A percentile compares a stretch with the other conserved stretches of the same genome.
These are phyloP conservation scores for Thermothelomyces thermophilus DNA, from an alignment of 2,329 filamentous ascomycete species.

Conservation along the genomic window DNA sequence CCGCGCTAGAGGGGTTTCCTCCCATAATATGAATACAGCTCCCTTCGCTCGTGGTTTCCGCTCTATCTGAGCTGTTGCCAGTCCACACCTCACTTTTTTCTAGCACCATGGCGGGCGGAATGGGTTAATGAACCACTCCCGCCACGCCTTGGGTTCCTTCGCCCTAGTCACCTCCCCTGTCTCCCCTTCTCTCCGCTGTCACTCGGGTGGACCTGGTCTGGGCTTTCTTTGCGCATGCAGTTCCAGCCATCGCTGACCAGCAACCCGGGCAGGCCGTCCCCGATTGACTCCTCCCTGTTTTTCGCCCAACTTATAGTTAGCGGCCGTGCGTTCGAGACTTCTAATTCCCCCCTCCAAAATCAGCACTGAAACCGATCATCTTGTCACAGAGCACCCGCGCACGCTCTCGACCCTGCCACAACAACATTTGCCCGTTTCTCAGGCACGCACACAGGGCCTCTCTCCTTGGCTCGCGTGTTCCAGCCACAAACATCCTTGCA, in stretches of 20 bases:
- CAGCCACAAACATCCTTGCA: slow-evolving; percentile 8
- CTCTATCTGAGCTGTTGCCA: neutral
- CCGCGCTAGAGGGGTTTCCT: slow-evolving; percentile 1
- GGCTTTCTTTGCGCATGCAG: slow-evolving; percentile 14
- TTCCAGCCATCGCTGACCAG: slow-evolving; percentile 16
- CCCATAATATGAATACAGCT: slow-evolving; percentile 13
- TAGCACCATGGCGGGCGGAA: slow-evolving; percentile 16
- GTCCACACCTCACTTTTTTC: slow-evolving; percentile 8
- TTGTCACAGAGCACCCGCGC: neutral
- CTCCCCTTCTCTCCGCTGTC: slow-evolving; percentile 6
- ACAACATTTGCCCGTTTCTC: neutral
- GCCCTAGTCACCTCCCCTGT: slow-evolving; percentile 13
- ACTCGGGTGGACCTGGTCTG: slow-evolving; percentile 17
- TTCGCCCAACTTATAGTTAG: slow-evolving; percentile 18
- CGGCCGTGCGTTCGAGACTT: slow-evolving; percentile 13
- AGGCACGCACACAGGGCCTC: slow-evolving; percentile 4
- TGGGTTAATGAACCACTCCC: slow-evolving; percentile 19
- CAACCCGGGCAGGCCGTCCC: slow-evolving; percentile 11
- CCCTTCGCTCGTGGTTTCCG: neutral
- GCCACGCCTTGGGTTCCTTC: slow-evolving; percentile 13
- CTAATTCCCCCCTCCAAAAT: too few species aligned
- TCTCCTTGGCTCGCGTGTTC: slow-evolving; percentile 1
- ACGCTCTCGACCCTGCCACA: neutral
- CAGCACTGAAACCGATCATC: neutral
- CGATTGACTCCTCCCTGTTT: slow-evolving; percentile 16